A percentile compares a stretch with the other conserved stretches of the same genome.
These are phyloP conservation scores for Rhodomyrtus tomentosa DNA, from an alignment of 345 rosid genomes.

Conservation along the genomic window DNA sequence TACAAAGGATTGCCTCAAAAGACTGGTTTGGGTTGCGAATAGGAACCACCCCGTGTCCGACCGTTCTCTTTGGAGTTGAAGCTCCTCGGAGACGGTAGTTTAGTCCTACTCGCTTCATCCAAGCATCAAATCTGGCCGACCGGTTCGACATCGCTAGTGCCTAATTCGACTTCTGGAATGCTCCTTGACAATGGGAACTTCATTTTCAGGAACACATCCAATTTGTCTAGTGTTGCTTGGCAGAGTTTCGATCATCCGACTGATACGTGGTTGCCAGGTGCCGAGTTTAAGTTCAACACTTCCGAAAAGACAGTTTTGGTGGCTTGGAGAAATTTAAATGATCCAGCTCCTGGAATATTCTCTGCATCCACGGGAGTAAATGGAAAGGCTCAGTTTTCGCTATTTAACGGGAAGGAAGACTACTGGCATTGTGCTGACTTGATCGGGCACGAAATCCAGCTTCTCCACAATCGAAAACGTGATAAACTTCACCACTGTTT, in stretches of 20 bases:
- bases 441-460: background rate
- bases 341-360: background rate
- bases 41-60: background rate
- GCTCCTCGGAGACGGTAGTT: background rate
- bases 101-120: background rate
- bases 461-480: background rate
- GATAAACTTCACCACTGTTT: background rate
- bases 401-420: background rate
- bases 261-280: background rate
- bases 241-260: background rate
- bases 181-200: conserved; percentile 1
- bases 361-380: background rate
- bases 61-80: background rate
- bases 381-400: background rate
- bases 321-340: background rate
- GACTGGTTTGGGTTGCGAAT: background rate
- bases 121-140: background rate
- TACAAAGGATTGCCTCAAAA: background rate
- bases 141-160: background rate
- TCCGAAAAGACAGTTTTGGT: background rate
- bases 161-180: background rate
- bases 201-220: background rate
- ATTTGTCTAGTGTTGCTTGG: background rate
- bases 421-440: background rate
- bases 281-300: background rate